A percentile compares a stretch with the other conserved stretches of the same genome.
Evolutionary conservation across 805 yeast genomes (phyloP).

Genomic region (Cyberlindnera galapagoensis): DNA sequence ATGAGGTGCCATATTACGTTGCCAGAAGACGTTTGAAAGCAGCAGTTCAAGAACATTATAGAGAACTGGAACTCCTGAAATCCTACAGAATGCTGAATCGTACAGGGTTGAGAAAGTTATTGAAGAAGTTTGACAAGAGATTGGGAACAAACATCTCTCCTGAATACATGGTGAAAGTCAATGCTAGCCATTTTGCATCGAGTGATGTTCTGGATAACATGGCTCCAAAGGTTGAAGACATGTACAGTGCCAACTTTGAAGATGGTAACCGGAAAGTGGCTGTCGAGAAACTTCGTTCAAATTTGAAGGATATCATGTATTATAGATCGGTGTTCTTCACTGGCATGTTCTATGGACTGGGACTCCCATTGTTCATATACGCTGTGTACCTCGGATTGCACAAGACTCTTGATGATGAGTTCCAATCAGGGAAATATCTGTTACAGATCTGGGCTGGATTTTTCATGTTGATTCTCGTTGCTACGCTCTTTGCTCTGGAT

Average conservation of each 20-base stretch:
- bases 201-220: conserved; percentile 65
- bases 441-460: conserved; percentile 94
- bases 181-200: conserved; percentile 49
- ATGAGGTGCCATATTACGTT: conserved; percentile 48
- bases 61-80: conserved; percentile 61
- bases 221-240: conserved; percentile 55
- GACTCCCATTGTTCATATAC: conserved; percentile 59
- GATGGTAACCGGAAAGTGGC: conserved; percentile 62
- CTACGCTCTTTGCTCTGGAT: conserved; percentile 58
- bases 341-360: conserved; percentile 66
- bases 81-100: conserved; percentile 72
- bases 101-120: conserved; percentile 83
- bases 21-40: conserved; percentile 64
- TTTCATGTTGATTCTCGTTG: conserved; percentile 54
- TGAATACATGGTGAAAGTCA: conserved; percentile 51
- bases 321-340: conserved; percentile 45
- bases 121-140: conserved; percentile 86
- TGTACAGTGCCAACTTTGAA: conserved; percentile 62
- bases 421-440: conserved; percentile 53
- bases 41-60: conserved; percentile 67
- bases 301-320: conserved; percentile 30
- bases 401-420: conserved; percentile 31
- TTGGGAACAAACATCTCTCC: conserved; percentile 38
- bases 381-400: conserved; percentile 48
- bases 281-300: conserved; percentile 58